These are phyloP conservation scores for Cutaneotrichosporon arboriforme DNA, from an alignment of 1,284 basidiomycete genomes.

Conservation along the genomic window DNA sequence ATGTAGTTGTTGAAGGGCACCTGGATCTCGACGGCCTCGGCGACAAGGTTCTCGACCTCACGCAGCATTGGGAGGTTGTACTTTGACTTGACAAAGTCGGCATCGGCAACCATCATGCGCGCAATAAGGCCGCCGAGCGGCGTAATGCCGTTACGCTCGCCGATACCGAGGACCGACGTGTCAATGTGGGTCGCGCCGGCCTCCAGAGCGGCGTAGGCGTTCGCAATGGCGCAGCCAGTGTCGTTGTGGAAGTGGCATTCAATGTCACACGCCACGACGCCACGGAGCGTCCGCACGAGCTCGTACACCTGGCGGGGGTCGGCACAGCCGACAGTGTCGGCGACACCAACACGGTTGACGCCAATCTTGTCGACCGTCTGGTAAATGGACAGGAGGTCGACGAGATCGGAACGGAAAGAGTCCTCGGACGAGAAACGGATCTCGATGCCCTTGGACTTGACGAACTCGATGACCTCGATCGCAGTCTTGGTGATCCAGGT, in stretches of 20 bases:
- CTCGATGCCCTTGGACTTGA: conserved; percentile 99
- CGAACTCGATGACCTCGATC: conserved; percentile 97
- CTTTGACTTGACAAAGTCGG: conserved; percentile 98
- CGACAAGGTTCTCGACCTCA: conserved; percentile 98
- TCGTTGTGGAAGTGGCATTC: conserved; percentile 99
- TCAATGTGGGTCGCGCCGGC: conserved; percentile 99
- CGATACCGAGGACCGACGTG: conserved; percentile 88
- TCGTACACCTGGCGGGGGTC: conserved; percentile 99
- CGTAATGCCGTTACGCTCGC: conserved; percentile 98
- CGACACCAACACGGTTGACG: conserved; percentile 97
- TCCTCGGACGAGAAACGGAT: conserved; percentile 99
- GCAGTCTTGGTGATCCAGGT: conserved; percentile 94
- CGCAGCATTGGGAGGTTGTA: conserved; percentile 97
- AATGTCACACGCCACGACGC: conserved; percentile 94
- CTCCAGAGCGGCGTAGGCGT: conserved; percentile 96
- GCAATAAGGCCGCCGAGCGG: conserved; percentile 95
- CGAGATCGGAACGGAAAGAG: conserved; percentile 98
- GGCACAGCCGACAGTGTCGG: conserved; percentile 98
- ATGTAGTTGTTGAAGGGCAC: conserved; percentile 75
- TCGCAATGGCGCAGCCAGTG: conserved; percentile 89
- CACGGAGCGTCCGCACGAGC: conserved; percentile 89
- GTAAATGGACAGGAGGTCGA: conserved; percentile 97
- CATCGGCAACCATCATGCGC: conserved; percentile 84
- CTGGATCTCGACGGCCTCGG: conserved; percentile 96
- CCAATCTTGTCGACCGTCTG: conserved; percentile 99